phyloP scores from a whole-genome alignment of 257 asterid genomes.

The Handroanthus guayacan region DNA sequence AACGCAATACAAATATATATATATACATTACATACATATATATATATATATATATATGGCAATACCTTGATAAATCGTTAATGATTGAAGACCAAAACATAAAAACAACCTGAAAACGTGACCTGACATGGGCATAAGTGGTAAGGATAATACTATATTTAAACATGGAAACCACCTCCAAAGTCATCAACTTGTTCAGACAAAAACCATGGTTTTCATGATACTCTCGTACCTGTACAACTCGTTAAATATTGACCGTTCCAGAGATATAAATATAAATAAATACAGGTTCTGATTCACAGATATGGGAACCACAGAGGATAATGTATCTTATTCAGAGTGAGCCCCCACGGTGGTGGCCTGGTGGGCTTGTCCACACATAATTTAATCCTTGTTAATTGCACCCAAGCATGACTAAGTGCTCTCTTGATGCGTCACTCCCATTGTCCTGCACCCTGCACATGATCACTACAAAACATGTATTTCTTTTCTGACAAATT shows the following conservation, averaged over 20 bases:
- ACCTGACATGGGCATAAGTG: conserved; percentile 22
- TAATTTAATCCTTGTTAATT: conserved; percentile 33
- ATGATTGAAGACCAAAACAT: neutral
- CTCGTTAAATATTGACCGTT: conserved; percentile 39
- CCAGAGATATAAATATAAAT: conserved; percentile 27
- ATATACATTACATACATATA: too few species aligned
- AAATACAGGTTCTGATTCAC: conserved; percentile 27
- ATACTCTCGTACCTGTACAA: conserved; percentile 28
- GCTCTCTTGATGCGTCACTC: conserved; percentile 31
- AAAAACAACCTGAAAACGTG: conserved; percentile 37
- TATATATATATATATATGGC: too few species aligned
- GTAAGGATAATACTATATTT: neutral
- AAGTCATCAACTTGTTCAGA: conserved; percentile 31
- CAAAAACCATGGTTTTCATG: conserved; percentile 55
- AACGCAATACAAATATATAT: too few species aligned
- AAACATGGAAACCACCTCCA: neutral
- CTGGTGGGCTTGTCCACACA: conserved; percentile 31
- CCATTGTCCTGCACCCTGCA: conserved; percentile 50
- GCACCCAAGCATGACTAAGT: conserved; percentile 35
- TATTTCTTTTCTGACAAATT: conserved; percentile 33
- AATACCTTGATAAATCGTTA: too few species aligned
- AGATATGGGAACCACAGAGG: conserved; percentile 48
- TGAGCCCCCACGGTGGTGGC: conserved; percentile 42
- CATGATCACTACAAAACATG: conserved; percentile 46
- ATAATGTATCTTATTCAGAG: conserved; percentile 46